Percentiles rank a stretch among this genome's conserved stretches.
Evolutionary conservation across 768 basidiomycete genomes (phyloP).

Genomic region (Dentipellis sp.): DNA sequence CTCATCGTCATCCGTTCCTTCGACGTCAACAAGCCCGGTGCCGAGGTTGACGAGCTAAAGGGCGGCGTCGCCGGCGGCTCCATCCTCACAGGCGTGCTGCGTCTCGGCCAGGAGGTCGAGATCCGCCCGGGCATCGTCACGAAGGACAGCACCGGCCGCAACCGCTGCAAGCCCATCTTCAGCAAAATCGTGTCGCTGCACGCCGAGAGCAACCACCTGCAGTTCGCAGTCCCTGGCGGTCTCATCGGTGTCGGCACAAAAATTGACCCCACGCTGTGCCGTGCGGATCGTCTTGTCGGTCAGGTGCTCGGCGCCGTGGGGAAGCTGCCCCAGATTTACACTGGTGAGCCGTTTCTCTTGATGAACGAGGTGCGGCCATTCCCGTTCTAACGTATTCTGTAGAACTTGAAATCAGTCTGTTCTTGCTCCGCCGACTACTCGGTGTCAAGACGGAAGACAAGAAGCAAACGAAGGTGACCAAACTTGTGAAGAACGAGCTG

Average conservation of each 20-base stretch:
- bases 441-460: constrained; percentile 99
- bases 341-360: constrained; percentile 37
- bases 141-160: constrained; percentile 84
- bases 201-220: constrained; percentile 89
- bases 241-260: constrained; percentile 97
- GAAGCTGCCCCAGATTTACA: constrained; percentile 88
- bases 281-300: constrained; percentile 94
- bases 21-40: constrained; percentile 98
- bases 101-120: constrained; percentile 89
- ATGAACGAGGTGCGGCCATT: not conserved
- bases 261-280: constrained; percentile 93
- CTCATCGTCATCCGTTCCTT: constrained; percentile 99
- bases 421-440: constrained; percentile 90
- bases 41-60: constrained; percentile 94
- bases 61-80: constrained; percentile 98
- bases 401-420: constrained; percentile 91
- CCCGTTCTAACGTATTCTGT: not conserved
- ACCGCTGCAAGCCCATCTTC: constrained; percentile 90
- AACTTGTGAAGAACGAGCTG: constrained; percentile 85
- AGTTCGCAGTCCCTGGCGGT: constrained; percentile 96
- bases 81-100: constrained; percentile 86
- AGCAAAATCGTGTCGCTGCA: constrained; percentile 84
- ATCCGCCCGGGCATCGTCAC: constrained; percentile 96
- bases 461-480: constrained; percentile 94
- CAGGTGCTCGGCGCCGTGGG: constrained; percentile 95